phyloP scores from a whole-genome alignment of 192 early-diverging fungal genomes.

The Borealophlyctis nickersoniae region DNA sequence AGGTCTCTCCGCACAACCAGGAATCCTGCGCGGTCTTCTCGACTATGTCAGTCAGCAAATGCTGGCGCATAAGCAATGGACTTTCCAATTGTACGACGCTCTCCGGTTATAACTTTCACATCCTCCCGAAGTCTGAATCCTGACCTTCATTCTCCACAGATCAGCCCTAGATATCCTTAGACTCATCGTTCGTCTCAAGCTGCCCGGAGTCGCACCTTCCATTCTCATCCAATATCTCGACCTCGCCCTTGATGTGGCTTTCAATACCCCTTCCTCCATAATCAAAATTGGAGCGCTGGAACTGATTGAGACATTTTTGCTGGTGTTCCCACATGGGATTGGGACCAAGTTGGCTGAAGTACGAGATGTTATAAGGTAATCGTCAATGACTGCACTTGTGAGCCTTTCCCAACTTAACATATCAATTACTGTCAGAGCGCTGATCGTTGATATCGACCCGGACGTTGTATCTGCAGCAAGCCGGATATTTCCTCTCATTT shows the following conservation, averaged over 20 bases:
- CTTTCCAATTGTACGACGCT: conserved; percentile 46
- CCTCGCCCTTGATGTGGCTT: conserved; percentile 43
- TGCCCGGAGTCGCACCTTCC: conserved; percentile 42
- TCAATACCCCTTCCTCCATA: conserved; percentile 47
- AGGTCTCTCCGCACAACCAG: conserved; percentile 29
- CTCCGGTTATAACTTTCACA: not conserved
- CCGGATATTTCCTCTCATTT: conserved; percentile 52
- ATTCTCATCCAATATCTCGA: conserved; percentile 54
- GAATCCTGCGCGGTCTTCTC: conserved; percentile 46
- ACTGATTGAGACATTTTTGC: conserved; percentile 47
- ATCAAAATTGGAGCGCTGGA: conserved; percentile 49
- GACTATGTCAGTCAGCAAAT: conserved; percentile 54
- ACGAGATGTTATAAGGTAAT: conserved; percentile 43
- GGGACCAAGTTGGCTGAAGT: conserved; percentile 42
- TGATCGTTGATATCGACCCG: conserved; percentile 42
- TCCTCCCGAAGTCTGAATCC: not conserved
- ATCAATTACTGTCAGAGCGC: too few species aligned
- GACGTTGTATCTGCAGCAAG: conserved; percentile 38
- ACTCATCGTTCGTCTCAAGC: conserved; percentile 43
- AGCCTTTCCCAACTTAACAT: not conserved
- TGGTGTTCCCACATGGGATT: conserved; percentile 55
- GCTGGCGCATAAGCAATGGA: conserved; percentile 53
- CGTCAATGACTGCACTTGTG: not conserved
- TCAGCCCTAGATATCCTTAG: conserved; percentile 55
- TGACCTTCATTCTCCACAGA: conserved; percentile 31